phyloP scores from a whole-genome alignment of 139 green algal genomes.

The Edaphochlamys debaryana region DNA sequence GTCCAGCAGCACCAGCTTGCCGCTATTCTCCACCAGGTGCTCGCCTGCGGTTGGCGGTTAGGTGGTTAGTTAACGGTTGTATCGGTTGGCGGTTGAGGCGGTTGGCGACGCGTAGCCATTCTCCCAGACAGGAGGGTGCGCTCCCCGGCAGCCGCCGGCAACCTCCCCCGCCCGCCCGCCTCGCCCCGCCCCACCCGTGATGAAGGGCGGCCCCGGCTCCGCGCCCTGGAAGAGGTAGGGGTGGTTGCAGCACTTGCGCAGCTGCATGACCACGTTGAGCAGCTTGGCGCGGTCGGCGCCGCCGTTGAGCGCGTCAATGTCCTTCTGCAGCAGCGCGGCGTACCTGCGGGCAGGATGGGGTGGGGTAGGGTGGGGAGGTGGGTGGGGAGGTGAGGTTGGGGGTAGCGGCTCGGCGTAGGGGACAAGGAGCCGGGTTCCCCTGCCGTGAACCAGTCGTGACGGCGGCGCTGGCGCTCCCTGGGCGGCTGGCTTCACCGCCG shows the following conservation, averaged over 20 bases:
- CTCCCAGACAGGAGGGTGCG: too few species aligned
- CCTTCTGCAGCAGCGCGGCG: constrained; percentile 94
- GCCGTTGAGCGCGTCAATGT: constrained; percentile 87
- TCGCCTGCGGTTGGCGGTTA: constrained; percentile 63
- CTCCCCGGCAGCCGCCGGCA: too few species aligned
- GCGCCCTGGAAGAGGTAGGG: constrained; percentile 92
- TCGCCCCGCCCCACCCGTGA: too few species aligned
- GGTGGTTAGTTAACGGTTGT: too few species aligned
- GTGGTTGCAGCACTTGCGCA: constrained; percentile 99
- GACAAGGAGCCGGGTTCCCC: too few species aligned
- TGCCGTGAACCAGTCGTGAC: too few species aligned
- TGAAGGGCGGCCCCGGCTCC: constrained; percentile 95
- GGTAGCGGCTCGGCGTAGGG: background rate
- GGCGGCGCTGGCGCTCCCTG: too few species aligned
- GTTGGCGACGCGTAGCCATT: too few species aligned
- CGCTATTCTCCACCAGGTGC: constrained; percentile 76
- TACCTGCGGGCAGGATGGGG: constrained; percentile 56
- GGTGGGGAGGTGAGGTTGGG: background rate
- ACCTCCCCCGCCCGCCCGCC: too few species aligned
- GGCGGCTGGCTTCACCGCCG: too few species aligned
- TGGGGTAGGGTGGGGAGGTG: background rate
- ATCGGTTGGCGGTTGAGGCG: too few species aligned
- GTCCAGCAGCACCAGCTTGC: constrained; percentile 94
- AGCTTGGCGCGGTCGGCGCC: constrained; percentile 90
- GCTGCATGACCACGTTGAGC: constrained; percentile 99